phyloP scores from a whole-genome alignment of 2,329 filamentous ascomycete genomes.

The Pseudopithomyces chartarum region DNA sequence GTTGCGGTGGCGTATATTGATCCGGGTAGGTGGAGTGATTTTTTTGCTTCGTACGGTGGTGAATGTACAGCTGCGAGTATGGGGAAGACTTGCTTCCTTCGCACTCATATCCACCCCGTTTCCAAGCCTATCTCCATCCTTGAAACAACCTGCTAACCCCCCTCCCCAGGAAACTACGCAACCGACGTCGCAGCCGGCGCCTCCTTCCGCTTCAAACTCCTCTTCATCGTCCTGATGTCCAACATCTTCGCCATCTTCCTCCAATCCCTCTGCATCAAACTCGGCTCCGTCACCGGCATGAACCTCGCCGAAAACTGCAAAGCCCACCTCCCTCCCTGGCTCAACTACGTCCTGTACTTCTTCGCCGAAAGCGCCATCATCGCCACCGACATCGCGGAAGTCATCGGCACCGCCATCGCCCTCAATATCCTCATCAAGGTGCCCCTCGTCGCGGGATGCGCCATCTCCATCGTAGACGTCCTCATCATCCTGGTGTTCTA shows the following conservation, averaged over 20 bases:
- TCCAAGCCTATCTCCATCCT: neutral
- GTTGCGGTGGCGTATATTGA: constrained; percentile 57
- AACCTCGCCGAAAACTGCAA: constrained; percentile 57
- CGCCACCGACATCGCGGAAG: constrained; percentile 64
- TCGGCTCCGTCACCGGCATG: constrained; percentile 57
- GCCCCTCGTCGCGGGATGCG: constrained; percentile 61
- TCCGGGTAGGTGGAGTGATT: constrained; percentile 45
- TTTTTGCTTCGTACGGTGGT: neutral
- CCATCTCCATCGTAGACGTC: constrained; percentile 62
- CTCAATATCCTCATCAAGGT: constrained; percentile 60
- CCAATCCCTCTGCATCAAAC: constrained; percentile 68
- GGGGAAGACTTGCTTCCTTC: no score
- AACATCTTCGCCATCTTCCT: constrained; percentile 75
- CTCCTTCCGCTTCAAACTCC: constrained; percentile 66
- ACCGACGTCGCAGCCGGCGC: constrained; percentile 73
- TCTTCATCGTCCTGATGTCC: constrained; percentile 71
- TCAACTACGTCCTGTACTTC: constrained; percentile 59
- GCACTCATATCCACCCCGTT: neutral
- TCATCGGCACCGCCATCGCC: constrained; percentile 62
- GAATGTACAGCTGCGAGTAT: no score
- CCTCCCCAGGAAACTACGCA: constrained; percentile 65
- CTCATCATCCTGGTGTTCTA: constrained; percentile 63
- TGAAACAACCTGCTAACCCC: neutral
- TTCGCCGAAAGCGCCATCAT: constrained; percentile 63
- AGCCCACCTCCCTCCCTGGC: constrained; percentile 57